Conservation (phyloP, 1,284 basidiomycete genomes). For the Ganoderma multipileum region DNA sequence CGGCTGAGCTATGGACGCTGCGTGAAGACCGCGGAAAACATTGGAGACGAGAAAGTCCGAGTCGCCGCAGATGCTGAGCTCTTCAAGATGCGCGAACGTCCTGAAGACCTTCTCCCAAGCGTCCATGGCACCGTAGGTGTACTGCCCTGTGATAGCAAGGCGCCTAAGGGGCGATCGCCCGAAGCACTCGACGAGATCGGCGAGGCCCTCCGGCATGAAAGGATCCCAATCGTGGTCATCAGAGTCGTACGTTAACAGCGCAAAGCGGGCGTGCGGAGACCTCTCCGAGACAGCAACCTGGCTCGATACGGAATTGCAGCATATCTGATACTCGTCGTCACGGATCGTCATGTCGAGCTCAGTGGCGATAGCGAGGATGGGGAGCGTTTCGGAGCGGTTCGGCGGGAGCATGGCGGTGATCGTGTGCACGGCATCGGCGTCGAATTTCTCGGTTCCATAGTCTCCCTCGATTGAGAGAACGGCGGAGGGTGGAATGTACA, state of each 20-base stretch:
- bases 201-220: background rate
- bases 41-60: background rate
- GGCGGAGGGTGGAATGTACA: background rate
- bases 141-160: background rate
- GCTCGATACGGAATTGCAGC: background rate
- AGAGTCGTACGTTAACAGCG: too few relatives aligned
- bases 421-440: background rate
- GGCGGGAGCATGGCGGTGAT: background rate
- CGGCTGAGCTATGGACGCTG: background rate
- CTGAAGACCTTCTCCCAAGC: background rate
- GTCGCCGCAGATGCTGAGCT: background rate
- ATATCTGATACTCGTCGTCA: background rate
- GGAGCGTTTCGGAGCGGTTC: background rate
- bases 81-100: background rate
- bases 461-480: background rate
- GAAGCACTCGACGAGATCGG: background rate
- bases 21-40: background rate
- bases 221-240: too few relatives aligned
- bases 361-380: background rate
- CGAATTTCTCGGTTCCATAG: background rate
- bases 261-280: too few relatives aligned
- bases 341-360: background rate
- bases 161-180: background rate
- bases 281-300: background rate
- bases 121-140: background rate